These are phyloP conservation scores for Salvia rosmarinus DNA, from an alignment of 257 asterid species.

Conservation along the genomic window DNA sequence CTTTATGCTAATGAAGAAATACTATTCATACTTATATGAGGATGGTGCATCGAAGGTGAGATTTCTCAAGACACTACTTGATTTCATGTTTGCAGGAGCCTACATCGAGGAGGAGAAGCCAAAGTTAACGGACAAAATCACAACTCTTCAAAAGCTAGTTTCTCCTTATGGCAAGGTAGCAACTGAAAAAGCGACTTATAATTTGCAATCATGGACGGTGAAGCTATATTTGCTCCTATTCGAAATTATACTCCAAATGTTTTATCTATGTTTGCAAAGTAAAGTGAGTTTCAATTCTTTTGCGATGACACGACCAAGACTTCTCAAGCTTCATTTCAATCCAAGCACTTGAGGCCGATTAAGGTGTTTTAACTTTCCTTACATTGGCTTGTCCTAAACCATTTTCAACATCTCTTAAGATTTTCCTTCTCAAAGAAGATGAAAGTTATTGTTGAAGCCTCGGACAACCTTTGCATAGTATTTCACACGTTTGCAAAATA, in stretches of 20 bases:
- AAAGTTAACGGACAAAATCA: constrained; percentile 59
- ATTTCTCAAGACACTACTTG: not conserved
- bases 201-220: not conserved
- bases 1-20: constrained; percentile 10
- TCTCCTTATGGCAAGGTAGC: constrained; percentile 78
- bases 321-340: constrained; percentile 58
- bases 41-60: not conserved
- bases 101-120: constrained; percentile 48
- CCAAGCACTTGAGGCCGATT: constrained; percentile 55
- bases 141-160: constrained; percentile 67
- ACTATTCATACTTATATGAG: not conserved
- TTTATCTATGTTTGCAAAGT: too few relatives aligned
- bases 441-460: not conserved
- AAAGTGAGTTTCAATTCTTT: not conserved
- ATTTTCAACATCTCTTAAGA: not conserved
- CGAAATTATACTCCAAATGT: not conserved
- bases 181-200: not conserved
- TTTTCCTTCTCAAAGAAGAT: constrained; percentile 12
- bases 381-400: not conserved
- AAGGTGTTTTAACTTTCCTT: constrained; percentile 41
- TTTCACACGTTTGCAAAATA: not conserved
- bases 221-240: not conserved
- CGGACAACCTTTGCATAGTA: not conserved
- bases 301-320: constrained; percentile 74
- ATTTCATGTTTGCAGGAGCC: constrained; percentile 24